phyloP scores from a whole-genome alignment of 2,329 filamentous ascomycete species.

The Fusarium sp. region DNA sequence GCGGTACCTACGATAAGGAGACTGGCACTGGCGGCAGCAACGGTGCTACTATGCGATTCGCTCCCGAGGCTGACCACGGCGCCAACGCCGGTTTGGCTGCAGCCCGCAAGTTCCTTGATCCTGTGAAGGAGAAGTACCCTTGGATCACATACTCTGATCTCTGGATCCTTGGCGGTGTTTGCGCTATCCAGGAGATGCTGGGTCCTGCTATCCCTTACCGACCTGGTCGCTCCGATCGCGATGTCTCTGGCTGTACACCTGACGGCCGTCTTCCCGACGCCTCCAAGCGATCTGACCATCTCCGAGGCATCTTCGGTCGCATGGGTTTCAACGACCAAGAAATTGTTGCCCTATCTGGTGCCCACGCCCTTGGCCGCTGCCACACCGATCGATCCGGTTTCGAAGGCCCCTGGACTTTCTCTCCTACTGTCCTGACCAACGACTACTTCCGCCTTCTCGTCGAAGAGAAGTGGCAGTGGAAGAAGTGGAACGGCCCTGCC shows the following conservation, averaged over 20 bases:
- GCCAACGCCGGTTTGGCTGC: conserved; percentile 91
- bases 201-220: conserved; percentile 90
- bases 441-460: conserved; percentile 92
- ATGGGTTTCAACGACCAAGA: conserved; percentile 99
- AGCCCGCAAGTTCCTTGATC: conserved; percentile 93
- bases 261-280: conserved; percentile 90
- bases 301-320: conserved; percentile 91
- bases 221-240: conserved; percentile 84
- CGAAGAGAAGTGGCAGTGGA: conserved; percentile 92
- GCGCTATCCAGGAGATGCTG: conserved; percentile 94
- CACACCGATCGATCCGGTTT: conserved; percentile 91
- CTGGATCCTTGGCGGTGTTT: conserved; percentile 90
- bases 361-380: conserved; percentile 89
- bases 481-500: conserved; percentile 91
- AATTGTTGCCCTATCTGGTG: conserved; percentile 90
- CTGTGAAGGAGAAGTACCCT: conserved; percentile 88
- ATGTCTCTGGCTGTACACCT: conserved; percentile 87
- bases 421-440: conserved; percentile 91
- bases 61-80: conserved; percentile 88
- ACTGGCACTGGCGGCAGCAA: conserved; percentile 94
- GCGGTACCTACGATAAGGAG: conserved; percentile 89
- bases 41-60: conserved; percentile 96
- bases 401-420: conserved; percentile 92
- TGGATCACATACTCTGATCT: conserved; percentile 98
- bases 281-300: conserved; percentile 80